Conservation (phyloP, 106 monocot genomes). For the Gastrodia elata region DNA sequence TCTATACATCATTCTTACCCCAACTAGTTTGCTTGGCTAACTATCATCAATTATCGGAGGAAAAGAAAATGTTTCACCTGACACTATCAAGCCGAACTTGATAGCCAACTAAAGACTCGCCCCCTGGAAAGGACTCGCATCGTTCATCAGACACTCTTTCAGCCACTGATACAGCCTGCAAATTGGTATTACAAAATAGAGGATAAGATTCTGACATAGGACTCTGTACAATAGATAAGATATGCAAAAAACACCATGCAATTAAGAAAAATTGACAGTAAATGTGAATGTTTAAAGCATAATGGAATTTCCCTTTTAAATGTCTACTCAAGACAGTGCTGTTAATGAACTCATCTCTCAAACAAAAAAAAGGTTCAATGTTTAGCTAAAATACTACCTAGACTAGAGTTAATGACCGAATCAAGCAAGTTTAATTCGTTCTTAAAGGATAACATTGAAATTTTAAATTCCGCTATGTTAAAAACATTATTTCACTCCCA, state of each 20-base stretch:
- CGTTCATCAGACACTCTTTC: slow-evolving; percentile 96
- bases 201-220: neutral
- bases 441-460: too few relatives aligned
- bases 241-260: neutral
- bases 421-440: too few relatives aligned
- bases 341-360: too few relatives aligned
- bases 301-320: too few relatives aligned
- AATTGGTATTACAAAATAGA: neutral
- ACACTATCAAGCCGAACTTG: slow-evolving; percentile 97
- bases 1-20: neutral
- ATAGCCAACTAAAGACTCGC: slow-evolving; percentile 77
- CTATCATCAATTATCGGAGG: neutral
- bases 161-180: slow-evolving; percentile 89
- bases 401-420: too few relatives aligned
- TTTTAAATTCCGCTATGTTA: too few relatives aligned
- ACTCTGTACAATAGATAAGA: neutral
- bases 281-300: neutral
- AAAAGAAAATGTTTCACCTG: slow-evolving; percentile 33
- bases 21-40: neutral
- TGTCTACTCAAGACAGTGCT: neutral
- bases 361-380: too few relatives aligned
- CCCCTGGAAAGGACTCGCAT: slow-evolving; percentile 71
- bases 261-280: neutral
- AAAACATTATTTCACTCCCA: too few relatives aligned
- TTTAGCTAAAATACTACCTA: too few relatives aligned